Conservation (phyloP, 306 rosid species). For the Trichosanthes truncata region DNA sequence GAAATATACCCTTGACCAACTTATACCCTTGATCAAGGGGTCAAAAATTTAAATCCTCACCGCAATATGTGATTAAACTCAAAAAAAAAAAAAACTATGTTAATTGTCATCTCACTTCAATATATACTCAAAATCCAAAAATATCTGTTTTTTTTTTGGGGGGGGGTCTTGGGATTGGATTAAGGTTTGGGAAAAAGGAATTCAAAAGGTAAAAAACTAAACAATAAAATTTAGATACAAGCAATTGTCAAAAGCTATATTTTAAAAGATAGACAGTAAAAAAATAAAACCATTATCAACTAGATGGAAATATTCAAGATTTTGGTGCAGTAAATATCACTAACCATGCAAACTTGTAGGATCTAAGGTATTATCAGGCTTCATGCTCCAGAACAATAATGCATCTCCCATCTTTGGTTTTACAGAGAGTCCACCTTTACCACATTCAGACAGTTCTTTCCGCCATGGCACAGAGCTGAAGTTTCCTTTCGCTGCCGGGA, state of each 20-base stretch:
- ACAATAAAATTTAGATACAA: no score
- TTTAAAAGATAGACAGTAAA: not conserved
- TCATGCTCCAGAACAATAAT: constrained; percentile 54
- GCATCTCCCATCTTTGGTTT: constrained; percentile 93
- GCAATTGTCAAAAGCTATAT: not conserved
- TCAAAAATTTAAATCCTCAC: no score
- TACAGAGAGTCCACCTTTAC: constrained; percentile 59
- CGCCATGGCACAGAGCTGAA: constrained; percentile 67
- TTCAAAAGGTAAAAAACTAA: no score
- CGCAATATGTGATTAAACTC: no score
- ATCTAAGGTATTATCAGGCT: constrained; percentile 42
- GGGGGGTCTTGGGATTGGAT: no score
- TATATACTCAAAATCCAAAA: no score
- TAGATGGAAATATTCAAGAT: not conserved
- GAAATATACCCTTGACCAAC: no score
- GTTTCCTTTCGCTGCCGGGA: constrained; percentile 61
- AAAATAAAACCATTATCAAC: not conserved
- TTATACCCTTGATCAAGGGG: no score
- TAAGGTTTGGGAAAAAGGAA: no score
- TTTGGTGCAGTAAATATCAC: not conserved
- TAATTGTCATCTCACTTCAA: no score
- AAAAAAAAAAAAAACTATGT: no score
- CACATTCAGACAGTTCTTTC: constrained; percentile 87
- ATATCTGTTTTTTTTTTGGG: no score
- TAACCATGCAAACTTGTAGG: constrained; percentile 85